Percentiles rank a stretch among this genome's conserved stretches.
Evolutionary conservation across 2,329 filamentous ascomycete genomes (phyloP).

Genomic region (Fusarium proliferatum): DNA sequence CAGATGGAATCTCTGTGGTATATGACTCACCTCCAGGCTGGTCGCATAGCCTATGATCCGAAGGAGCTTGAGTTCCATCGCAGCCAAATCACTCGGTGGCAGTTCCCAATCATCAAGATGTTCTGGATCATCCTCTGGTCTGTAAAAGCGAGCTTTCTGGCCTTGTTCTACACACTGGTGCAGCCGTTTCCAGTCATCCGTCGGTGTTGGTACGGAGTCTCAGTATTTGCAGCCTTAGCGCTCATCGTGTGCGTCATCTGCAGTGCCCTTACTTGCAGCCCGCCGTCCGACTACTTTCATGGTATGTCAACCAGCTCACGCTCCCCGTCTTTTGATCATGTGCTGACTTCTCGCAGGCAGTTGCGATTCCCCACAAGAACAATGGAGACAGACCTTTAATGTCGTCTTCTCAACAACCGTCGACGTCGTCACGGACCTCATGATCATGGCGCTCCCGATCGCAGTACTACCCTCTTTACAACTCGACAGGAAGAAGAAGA

Average conservation of each 20-base stretch:
- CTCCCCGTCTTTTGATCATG: fast-evolving
- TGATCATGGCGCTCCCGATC: constrained; percentile 31
- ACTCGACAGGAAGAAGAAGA: constrained; percentile 24
- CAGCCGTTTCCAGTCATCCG: constrained; percentile 12
- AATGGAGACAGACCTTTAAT: constrained; percentile 12
- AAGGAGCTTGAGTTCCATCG: background rate
- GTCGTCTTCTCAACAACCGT: constrained; percentile 25
- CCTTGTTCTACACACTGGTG: constrained; percentile 16
- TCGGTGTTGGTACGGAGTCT: constrained; percentile 15
- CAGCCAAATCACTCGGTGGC: constrained; percentile 7
- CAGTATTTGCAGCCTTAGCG: background rate
- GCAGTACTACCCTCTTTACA: constrained; percentile 18
- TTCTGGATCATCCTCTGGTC: constrained; percentile 31
- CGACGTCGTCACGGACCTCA: constrained; percentile 17
- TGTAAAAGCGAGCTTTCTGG: constrained; percentile 25
- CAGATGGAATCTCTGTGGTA: constrained; percentile 30
- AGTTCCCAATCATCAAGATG: constrained; percentile 28
- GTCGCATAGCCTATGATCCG: background rate
- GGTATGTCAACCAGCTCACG: background rate
- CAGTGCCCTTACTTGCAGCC: constrained; percentile 12
- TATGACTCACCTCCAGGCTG: constrained; percentile 7
- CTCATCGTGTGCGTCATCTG: constrained; percentile 14
- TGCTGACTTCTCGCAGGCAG: background rate
- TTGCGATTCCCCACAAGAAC: constrained; percentile 9
- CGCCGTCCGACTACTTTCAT: constrained; percentile 17